Evolutionary conservation across 768 basidiomycete species (phyloP).

Genomic region (Psilocybe cyanescens): DNA sequence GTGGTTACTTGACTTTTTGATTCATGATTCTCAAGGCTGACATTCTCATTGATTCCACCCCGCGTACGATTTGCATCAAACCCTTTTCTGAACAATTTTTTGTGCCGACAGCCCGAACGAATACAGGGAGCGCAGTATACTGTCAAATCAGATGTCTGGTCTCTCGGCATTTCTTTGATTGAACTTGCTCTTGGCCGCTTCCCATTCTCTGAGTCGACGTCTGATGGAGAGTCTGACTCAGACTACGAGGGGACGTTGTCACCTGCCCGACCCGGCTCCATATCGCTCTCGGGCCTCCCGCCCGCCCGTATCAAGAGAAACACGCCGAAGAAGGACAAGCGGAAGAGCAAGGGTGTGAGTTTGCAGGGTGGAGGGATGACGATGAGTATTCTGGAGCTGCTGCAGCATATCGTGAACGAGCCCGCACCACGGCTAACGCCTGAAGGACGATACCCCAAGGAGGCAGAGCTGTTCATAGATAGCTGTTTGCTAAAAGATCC

Average conservation of each 20-base stretch:
- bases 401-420: constrained; percentile 99
- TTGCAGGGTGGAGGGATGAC: constrained; percentile 95
- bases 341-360: constrained; percentile 91
- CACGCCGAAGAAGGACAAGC: constrained; percentile 72
- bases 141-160: constrained; percentile 99
- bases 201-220: constrained; percentile 87
- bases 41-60: constrained; percentile 2
- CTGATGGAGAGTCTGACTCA: constrained; percentile 69
- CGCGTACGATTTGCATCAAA: not conserved
- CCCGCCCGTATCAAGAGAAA: constrained; percentile 43
- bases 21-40: constrained; percentile 16
- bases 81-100: constrained; percentile 7
- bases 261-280: constrained; percentile 63
- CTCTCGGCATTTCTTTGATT: constrained; percentile 94
- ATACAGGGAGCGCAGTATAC: constrained; percentile 99
- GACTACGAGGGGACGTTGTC: constrained; percentile 66
- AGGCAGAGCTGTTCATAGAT: constrained; percentile 87
- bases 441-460: constrained; percentile 67
- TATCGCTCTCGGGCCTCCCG: constrained; percentile 47
- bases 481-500: constrained; percentile 93
- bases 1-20: constrained; percentile 32
- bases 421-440: constrained; percentile 88
- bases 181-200: constrained; percentile 97
- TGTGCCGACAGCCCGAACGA: constrained; percentile 81
- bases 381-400: constrained; percentile 95